Evolutionary conservation across 768 basidiomycete species (phyloP).

Genomic region (Phaeotremella skinneri): DNA sequence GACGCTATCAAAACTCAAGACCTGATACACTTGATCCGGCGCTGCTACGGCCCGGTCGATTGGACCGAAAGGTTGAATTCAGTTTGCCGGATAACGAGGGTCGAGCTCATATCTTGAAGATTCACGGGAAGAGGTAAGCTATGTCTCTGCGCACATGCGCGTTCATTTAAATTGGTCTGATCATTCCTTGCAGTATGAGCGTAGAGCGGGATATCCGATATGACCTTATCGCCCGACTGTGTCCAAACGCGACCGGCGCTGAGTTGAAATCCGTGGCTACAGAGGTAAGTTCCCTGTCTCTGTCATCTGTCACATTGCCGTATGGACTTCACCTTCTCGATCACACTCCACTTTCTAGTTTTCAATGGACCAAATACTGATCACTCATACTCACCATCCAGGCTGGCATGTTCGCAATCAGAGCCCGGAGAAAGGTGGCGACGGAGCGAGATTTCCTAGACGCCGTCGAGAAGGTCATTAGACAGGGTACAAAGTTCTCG

Average conservation of each 20-base stretch:
- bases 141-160: not conserved
- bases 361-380: constrained; percentile 4
- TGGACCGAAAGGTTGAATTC: constrained; percentile 97
- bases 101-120: constrained; percentile 91
- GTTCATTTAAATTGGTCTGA: constrained; percentile 5
- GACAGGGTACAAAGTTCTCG: constrained; percentile 97
- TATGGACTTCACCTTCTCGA: not conserved
- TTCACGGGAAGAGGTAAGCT: constrained; percentile 85
- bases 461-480: constrained; percentile 96
- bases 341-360: not conserved
- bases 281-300: constrained; percentile 63
- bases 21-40: constrained; percentile 98
- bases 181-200: constrained; percentile 69
- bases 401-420: constrained; percentile 99
- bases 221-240: constrained; percentile 92
- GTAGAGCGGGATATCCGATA: constrained; percentile 96
- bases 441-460: constrained; percentile 97
- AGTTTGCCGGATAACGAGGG: constrained; percentile 92
- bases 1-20: constrained; percentile 54
- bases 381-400: constrained; percentile 41
- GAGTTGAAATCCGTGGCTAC: constrained; percentile 95
- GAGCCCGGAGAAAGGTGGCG: constrained; percentile 91
- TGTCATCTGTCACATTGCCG: not conserved
- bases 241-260: constrained; percentile 98
- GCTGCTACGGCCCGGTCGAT: constrained; percentile 86